Evolutionary conservation across 2,329 filamentous ascomycete genomes (phyloP).

Genomic region (Beauveria brongniartii): DNA sequence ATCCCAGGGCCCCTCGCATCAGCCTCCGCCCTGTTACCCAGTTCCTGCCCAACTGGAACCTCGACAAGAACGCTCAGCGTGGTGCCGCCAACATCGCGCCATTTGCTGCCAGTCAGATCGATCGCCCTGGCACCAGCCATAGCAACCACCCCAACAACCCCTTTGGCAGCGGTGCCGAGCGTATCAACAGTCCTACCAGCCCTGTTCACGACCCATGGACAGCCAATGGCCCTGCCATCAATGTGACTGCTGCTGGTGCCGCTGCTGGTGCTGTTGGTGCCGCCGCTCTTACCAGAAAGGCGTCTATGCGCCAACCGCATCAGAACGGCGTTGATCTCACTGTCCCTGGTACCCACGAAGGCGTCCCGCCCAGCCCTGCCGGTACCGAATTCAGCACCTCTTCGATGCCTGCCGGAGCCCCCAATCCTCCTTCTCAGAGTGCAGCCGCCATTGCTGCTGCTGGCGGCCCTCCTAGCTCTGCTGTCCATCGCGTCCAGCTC

Average conservation of each 20-base stretch:
- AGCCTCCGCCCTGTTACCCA: conserved; percentile 80
- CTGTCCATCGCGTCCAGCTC: conserved; percentile 87
- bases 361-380: conserved; percentile 48
- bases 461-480: conserved; percentile 47
- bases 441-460: conserved; percentile 55
- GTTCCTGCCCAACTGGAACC: conserved; percentile 61
- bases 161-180: conserved; percentile 57
- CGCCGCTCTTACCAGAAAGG: conserved; percentile 39
- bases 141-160: conserved; percentile 56
- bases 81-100: conserved; percentile 29
- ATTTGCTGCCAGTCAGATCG: conserved; percentile 33
- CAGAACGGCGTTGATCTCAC: conserved; percentile 46
- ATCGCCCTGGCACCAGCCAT: conserved; percentile 37
- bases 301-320: conserved; percentile 48
- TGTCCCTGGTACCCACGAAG: conserved; percentile 27
- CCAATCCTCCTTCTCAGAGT: conserved; percentile 34
- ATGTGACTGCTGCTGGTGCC: conserved; percentile 30
- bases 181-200: conserved; percentile 18
- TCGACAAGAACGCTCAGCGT: conserved; percentile 34
- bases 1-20: conserved; percentile 60
- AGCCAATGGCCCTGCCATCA: conserved; percentile 34
- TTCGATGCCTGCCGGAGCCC: conserved; percentile 38
- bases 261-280: conserved; percentile 31
- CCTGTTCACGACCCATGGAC: conserved; percentile 29
- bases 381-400: conserved; percentile 56